Evolutionary conservation across 208 protist genomes (phyloP).

Genomic region (Acanthamoeba royreba): DNA sequence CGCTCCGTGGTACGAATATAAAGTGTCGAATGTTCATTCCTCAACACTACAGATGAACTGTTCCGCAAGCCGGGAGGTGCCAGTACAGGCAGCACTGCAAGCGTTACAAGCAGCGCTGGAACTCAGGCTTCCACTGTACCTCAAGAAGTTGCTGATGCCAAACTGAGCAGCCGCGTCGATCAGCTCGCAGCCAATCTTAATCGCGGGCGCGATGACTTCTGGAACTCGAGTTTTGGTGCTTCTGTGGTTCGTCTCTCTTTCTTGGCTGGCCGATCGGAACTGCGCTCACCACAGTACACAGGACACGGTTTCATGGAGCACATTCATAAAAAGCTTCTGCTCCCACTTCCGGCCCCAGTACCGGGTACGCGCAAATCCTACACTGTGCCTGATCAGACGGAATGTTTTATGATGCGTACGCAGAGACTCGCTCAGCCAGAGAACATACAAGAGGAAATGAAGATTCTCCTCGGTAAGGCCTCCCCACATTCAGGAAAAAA

Average conservation of each 20-base stretch:
- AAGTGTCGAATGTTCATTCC: not conserved
- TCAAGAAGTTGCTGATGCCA: not conserved
- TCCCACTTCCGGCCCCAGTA: slow-evolving; percentile 22
- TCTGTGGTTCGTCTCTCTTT: not conserved
- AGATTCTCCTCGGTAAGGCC: not conserved
- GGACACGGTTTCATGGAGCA: not conserved
- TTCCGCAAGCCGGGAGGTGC: not conserved
- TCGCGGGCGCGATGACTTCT: not conserved
- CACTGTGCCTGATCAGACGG: not conserved
- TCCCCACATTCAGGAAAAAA: not conserved
- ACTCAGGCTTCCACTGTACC: not conserved
- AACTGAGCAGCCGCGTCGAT: not conserved
- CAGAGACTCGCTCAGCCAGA: slow-evolving; percentile 1
- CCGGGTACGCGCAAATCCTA: not conserved
- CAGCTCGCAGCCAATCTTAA: not conserved
- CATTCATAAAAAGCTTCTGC: not conserved
- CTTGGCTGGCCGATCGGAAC: not conserved
- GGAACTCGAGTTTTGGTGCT: not conserved
- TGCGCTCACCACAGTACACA: not conserved
- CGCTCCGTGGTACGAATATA: not conserved
- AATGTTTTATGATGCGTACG: not conserved
- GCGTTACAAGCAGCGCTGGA: not conserved
- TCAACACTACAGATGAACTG: not conserved
- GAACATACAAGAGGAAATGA: not conserved
- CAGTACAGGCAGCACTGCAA: not conserved